Base-by-base conservation (phyloP, 441 rosid genomes). In the Hura crepitans region DNA sequence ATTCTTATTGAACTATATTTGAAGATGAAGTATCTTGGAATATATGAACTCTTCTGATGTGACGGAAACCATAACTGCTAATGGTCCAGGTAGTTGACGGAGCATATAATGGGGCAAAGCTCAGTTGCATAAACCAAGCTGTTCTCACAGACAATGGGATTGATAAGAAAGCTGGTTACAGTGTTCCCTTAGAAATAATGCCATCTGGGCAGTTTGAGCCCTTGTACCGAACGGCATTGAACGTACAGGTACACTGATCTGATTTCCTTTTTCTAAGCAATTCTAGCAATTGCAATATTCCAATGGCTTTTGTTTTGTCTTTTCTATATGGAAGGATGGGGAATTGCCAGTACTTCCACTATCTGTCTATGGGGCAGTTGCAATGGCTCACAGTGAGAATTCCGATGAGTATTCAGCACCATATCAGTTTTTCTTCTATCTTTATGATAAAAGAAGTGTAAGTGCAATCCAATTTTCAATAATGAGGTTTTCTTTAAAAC, bases 151-250 rank as follows among this genome's bases (percentile, higher is more conserved):
- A 89, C 30, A 85, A 56, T 49, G 85, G 88, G 50, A 69, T 37
- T 45, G 85, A 77, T 62, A 90, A 94, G 77, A 87, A 72, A 11
- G 69, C 42, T 8, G 87, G 86, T 70, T 86, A 81, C 73, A 85
- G 83, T 74, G 86, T 85, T 78, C 97, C 97, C 4, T 74, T 94
- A 77, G 99, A 94, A 75, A 81, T 94, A 77, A 89, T 79, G 97
- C 96, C 93, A 14, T 85, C 96, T 1, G 97, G 96, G 23, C 97
- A 94, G 67, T 94, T 94, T 60, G 99, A 92, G 81, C 99, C 97
- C 58, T 80, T 92, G 75, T 94, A 92, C 83, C 88, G 80, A 79
- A 90, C 99, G 72, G 73, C 84, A 7, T 68, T 92, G 75, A 87
- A 78, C 62, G 86, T 95, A 64, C 97, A 92, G 96, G 97, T 94